Percentiles rank a stretch among this genome's conserved stretches.
Evolutionary conservation across 257 asterid genomes (phyloP).

Genomic region (Nicotiana tomentosiformis): DNA sequence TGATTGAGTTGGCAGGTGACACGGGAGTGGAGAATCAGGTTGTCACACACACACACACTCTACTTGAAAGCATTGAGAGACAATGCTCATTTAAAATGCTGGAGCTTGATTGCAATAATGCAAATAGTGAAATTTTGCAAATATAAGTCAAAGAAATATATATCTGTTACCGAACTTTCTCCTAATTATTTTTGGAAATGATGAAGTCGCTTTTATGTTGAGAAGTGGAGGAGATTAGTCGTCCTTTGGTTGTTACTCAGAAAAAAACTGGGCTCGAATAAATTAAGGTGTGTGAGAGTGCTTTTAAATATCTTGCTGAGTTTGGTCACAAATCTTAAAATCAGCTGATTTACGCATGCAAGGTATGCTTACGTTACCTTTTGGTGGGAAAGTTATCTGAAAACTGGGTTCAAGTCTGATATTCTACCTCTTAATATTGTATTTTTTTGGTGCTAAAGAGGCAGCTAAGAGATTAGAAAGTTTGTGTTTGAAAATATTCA

Average conservation of each 20-base stretch:
- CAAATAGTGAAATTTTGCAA: neutral
- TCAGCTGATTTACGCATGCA: neutral
- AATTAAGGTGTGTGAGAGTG: neutral
- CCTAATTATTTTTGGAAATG: neutral
- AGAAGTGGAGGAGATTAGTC: neutral
- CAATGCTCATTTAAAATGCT: neutral
- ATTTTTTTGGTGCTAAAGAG: neutral
- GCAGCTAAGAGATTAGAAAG: neutral
- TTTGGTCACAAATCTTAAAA: neutral
- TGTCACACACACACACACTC: neutral
- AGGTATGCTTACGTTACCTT: neutral
- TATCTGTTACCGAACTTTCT: neutral
- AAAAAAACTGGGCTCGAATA: neutral
- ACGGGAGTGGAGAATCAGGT: neutral
- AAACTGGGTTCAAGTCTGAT: neutral
- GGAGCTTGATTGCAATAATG: neutral
- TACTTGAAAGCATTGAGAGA: neutral
- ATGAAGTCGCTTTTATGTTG: neutral
- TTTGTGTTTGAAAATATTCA: neutral
- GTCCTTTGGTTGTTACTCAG: neutral
- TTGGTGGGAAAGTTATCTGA: neutral
- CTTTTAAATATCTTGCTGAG: neutral
- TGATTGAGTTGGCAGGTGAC: neutral
- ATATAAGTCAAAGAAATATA: neutral
- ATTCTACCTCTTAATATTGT: neutral